Evolutionary conservation across 805 yeast genomes (phyloP).

Genomic region (Metschnikowia cubensis): DNA sequence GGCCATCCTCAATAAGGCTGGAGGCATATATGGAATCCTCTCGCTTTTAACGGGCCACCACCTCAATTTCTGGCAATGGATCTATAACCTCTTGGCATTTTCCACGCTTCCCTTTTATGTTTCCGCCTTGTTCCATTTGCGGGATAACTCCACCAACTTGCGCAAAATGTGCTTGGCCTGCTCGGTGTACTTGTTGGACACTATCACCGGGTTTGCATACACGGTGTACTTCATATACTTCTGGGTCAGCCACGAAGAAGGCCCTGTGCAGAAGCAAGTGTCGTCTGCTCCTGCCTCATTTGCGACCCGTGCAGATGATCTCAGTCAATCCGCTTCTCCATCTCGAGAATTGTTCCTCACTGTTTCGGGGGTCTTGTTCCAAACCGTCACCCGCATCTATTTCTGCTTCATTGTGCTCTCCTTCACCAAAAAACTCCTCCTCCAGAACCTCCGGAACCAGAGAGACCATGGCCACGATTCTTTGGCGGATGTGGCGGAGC

Average conservation of each 20-base stretch:
- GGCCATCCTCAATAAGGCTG: slow-evolving; percentile 79
- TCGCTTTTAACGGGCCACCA: slow-evolving; percentile 90
- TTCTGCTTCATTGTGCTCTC: slow-evolving; percentile 57
- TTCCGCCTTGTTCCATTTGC: slow-evolving; percentile 46
- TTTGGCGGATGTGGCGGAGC: slow-evolving; percentile 26
- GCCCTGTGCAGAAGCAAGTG: slow-evolving; percentile 4
- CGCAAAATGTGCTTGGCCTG: slow-evolving; percentile 61
- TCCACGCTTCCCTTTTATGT: slow-evolving; percentile 60
- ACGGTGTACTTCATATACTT: slow-evolving; percentile 68
- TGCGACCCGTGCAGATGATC: slow-evolving; percentile 8
- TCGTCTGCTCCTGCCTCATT: not conserved
- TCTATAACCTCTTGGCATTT: slow-evolving; percentile 65
- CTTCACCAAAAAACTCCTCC: slow-evolving; percentile 54
- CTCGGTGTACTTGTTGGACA: slow-evolving; percentile 61
- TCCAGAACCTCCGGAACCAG: slow-evolving; percentile 28
- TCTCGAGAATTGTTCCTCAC: slow-evolving; percentile 53
- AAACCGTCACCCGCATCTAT: slow-evolving; percentile 51
- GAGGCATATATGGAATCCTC: slow-evolving; percentile 82
- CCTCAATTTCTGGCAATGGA: slow-evolving; percentile 76
- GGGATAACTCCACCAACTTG: slow-evolving; percentile 47
- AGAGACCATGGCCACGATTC: slow-evolving; percentile 21
- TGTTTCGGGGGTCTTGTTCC: slow-evolving; percentile 44
- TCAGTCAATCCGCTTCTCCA: slow-evolving; percentile 62
- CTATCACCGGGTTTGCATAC: slow-evolving; percentile 61
- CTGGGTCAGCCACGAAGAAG: slow-evolving; percentile 63